phyloP scores from a whole-genome alignment of 2,329 filamentous ascomycete genomes.

The Myotisia sp. region DNA sequence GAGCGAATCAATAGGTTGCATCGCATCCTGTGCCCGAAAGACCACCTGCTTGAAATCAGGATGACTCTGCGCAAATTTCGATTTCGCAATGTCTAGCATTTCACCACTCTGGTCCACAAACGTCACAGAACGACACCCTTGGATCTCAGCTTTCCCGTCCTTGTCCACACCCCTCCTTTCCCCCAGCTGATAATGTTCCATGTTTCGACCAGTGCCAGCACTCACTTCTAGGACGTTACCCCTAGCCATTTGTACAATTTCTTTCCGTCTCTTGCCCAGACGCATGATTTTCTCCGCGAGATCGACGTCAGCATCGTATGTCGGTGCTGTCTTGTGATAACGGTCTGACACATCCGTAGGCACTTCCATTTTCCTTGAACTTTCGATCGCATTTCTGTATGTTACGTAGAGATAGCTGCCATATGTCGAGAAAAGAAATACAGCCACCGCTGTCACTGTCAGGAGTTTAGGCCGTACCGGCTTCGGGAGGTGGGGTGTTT shows the following conservation, averaged over 20 bases:
- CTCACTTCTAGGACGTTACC: conserved; percentile 38
- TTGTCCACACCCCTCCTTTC: conserved; percentile 21
- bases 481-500: no score
- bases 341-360: conserved; percentile 33
- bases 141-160: conserved; percentile 18
- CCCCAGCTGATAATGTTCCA: conserved; percentile 32
- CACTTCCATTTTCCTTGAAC: conserved; percentile 20
- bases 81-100: conserved; percentile 33
- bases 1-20: conserved; percentile 15
- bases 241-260: conserved; percentile 28
- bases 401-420: conserved; percentile 31
- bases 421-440: conserved; percentile 31
- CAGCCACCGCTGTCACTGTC: conserved; percentile 25
- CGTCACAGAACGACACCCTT: conserved; percentile 29
- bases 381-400: conserved; percentile 25
- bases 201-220: conserved; percentile 37
- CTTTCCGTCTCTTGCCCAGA: conserved; percentile 27
- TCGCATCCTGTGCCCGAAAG: conserved; percentile 26
- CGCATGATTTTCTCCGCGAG: conserved; percentile 31
- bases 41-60: conserved; percentile 13
- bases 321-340: conserved; percentile 30
- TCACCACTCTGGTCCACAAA: conserved; percentile 36
- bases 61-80: conserved; percentile 27
- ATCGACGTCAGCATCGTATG: conserved; percentile 34
- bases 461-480: conserved; percentile 16